Evolutionary conservation across 2,329 filamentous ascomycete genomes (phyloP).

Genomic region (Mycosphaerella sp.): DNA sequence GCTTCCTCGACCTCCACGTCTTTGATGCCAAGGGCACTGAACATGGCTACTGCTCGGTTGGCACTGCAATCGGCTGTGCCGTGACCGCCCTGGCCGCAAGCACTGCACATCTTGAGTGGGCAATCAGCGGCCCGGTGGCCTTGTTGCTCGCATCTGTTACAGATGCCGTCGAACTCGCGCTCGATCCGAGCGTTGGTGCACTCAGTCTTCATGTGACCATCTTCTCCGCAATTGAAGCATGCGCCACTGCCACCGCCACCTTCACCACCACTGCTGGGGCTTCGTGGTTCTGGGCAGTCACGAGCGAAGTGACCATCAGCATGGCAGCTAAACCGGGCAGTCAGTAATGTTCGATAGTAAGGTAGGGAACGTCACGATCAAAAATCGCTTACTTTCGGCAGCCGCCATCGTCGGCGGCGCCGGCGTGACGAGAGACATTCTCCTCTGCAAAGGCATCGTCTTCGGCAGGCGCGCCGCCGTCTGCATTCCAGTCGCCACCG

Average conservation of each 20-base stretch:
- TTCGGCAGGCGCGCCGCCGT: conserved; percentile 6
- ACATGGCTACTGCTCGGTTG: conserved; percentile 53
- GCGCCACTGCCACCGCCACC: conserved; percentile 36
- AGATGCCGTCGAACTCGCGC: conserved; percentile 51
- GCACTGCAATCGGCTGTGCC: conserved; percentile 51
- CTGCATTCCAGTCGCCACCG: conserved; percentile 14
- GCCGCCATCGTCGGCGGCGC: conserved; percentile 26
- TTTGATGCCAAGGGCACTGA: conserved; percentile 37
- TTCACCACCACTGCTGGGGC: neutral
- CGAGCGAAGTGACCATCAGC: conserved; percentile 43
- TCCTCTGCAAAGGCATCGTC: conserved; percentile 19
- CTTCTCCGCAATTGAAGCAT: conserved; percentile 54
- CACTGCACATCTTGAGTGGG: conserved; percentile 53
- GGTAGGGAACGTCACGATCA: neutral
- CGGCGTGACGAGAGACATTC: conserved; percentile 31
- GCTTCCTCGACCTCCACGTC: conserved; percentile 47
- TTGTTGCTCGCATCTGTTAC: conserved; percentile 51
- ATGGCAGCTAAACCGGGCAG: conserved; percentile 36
- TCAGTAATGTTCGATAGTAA: conserved; percentile 29
- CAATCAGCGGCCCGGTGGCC: conserved; percentile 59
- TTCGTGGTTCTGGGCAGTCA: conserved; percentile 41
- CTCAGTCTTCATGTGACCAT: conserved; percentile 56
- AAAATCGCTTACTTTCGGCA: conserved; percentile 40
- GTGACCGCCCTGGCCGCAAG: conserved; percentile 57
- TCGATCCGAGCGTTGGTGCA: conserved; percentile 53